Evolutionary conservation across 352 stramenopile species (phyloP), one percentile per base, ranked within the genome.

Genomic region (Phytopythium helicoides): DNA sequence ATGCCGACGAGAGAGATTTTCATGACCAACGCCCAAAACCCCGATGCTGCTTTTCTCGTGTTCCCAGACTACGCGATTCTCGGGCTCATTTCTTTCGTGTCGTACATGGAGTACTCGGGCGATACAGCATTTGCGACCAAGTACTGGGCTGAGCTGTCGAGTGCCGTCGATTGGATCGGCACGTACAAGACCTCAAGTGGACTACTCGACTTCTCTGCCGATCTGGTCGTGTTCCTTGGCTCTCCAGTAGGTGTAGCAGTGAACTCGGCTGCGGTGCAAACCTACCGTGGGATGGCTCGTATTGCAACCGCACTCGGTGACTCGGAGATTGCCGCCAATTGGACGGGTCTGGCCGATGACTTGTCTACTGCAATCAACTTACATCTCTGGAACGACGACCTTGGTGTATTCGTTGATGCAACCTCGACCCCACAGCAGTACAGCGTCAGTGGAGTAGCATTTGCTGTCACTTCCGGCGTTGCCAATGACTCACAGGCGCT

Each of bases 61-160:
- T 66, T 70, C 33, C 57, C 61, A 1, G 56, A 69, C 61, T 69
- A 69, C 26, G 61, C 57, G 18, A 59, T 70, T 34, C 53, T 70
- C 16, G 57, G 62, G 11, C 39, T 69, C 12, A 60, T 66, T 26
- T 58, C 56, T 16, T 50, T 70, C 6, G 57, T 56, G 21, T 69
- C 56, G 5, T 70, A 66, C 48, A 70, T 66, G 62, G 62, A 70
- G 19, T 66, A 70, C 34, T 70, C 39, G 34, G 41, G 59, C n/a
- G 48, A 50, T 14, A 35, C 56, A 6, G 47, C 28, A 1, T 70
- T 70, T 31, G 50, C 56, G 12, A 12, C 55, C 36, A 49, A 50
- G 4, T 41, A 66, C 28, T 66, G 62, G 57, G 38, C 52, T 26
- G 22, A 54, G 14, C 58, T 70, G 18, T 54, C n/a, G 37, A 34